Percentiles rank a stretch among this genome's conserved stretches.
Evolutionary conservation across 129 eudicot genomes (phyloP).

Genomic region (Escallonia herrerae): DNA sequence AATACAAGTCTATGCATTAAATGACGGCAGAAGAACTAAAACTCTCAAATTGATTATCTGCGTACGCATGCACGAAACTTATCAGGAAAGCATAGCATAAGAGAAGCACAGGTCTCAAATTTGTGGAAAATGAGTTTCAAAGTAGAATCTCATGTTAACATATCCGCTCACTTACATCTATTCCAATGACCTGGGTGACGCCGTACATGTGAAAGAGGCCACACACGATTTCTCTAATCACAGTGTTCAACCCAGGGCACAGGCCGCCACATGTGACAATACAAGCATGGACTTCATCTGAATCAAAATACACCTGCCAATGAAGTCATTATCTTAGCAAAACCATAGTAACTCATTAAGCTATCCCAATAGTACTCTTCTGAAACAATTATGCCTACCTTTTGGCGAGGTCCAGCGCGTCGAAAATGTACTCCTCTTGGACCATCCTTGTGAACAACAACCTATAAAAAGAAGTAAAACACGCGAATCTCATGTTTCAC

Average conservation of each 20-base stretch:
- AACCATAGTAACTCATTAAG: neutral
- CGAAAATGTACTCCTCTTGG: constrained; percentile 88
- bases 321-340: constrained; percentile 16
- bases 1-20: neutral
- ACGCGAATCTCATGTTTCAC: neutral
- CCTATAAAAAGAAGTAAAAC: constrained; percentile 16
- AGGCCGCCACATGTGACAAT: constrained; percentile 93
- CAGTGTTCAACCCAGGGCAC: constrained; percentile 90
- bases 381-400: constrained; percentile 29
- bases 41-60: neutral
- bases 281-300: constrained; percentile 90
- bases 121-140: neutral
- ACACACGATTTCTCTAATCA: constrained; percentile 85
- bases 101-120: too few relatives aligned
- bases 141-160: neutral
- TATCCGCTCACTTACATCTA: constrained; percentile 53
- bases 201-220: constrained; percentile 89
- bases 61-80: neutral
- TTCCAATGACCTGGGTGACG: constrained; percentile 78
- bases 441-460: constrained; percentile 77
- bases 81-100: neutral
- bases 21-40: neutral
- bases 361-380: neutral
- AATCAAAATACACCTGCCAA: constrained; percentile 71
- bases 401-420: constrained; percentile 95